These are phyloP conservation scores for Pseudofabraea citricarpa DNA, from an alignment of 2,329 filamentous ascomycete species.

Conservation along the genomic window DNA sequence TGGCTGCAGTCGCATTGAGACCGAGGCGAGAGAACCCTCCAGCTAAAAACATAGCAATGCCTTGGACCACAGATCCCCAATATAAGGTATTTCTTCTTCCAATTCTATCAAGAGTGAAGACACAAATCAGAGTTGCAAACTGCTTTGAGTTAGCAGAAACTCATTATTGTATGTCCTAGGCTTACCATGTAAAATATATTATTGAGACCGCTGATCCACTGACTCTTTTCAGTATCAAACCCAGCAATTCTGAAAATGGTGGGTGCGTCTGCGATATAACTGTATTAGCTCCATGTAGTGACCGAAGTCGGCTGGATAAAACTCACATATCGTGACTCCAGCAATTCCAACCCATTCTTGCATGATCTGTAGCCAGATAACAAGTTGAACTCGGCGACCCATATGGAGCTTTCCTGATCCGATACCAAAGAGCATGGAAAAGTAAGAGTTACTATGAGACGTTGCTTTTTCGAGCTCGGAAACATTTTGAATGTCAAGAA, in stretches of 20 bases:
- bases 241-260: constrained; percentile 64
- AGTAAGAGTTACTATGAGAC: constrained; percentile 49
- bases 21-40: constrained; percentile 54
- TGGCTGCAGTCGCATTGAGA: constrained; percentile 40
- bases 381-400: constrained; percentile 62
- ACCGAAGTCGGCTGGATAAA: not conserved
- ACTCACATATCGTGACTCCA: constrained; percentile 56
- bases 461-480: constrained; percentile 55
- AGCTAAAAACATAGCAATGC: constrained; percentile 62
- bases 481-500: constrained; percentile 62
- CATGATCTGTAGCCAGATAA: constrained; percentile 68
- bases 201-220: constrained; percentile 58
- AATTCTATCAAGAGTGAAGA: constrained; percentile 65
- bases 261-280: constrained; percentile 10
- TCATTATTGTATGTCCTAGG: too few relatives aligned
- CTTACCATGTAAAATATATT: constrained; percentile 51
- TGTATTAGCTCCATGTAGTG: not conserved
- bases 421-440: constrained; percentile 62
- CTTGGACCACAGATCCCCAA: constrained; percentile 61
- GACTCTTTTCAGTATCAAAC: constrained; percentile 52
- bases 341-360: constrained; percentile 69
- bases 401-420: constrained; percentile 63
- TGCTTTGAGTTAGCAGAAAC: constrained; percentile 19
- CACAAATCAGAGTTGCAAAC: constrained; percentile 63
- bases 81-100: constrained; percentile 65